Percentiles rank a stretch among this genome's conserved stretches.
Conservation (phyloP, 345 rosid species). For the Salix viminalis region DNA sequence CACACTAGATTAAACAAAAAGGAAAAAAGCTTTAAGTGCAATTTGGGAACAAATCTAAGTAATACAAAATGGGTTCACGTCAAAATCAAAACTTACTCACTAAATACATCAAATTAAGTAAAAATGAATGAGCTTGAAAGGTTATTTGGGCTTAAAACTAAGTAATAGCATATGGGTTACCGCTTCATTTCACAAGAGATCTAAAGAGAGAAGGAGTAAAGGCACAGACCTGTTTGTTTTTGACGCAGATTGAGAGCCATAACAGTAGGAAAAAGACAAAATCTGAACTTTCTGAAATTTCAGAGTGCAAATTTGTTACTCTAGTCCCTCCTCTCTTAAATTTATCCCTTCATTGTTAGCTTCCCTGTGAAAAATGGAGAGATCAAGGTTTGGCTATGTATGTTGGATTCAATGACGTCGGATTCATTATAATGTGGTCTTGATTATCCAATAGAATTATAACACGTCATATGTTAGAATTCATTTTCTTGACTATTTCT, state of each 20-base stretch:
- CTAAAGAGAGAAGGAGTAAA: background rate
- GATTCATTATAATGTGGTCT: background rate
- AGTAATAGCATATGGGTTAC: background rate
- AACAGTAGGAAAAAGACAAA: constrained; percentile 8
- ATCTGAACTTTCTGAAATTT: background rate
- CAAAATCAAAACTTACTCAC: constrained; percentile 12
- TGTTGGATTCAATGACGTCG: background rate
- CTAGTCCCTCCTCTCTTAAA: background rate
- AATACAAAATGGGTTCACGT: background rate
- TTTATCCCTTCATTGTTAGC: background rate
- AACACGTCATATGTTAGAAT: background rate
- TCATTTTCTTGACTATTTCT: background rate
- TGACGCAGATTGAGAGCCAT: constrained; percentile 99
- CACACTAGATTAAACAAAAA: background rate
- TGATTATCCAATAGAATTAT: background rate
- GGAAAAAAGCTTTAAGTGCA: background rate
- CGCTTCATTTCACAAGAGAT: background rate
- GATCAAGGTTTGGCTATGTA: background rate
- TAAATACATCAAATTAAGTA: background rate
- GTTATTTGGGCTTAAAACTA: background rate
- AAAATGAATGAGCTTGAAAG: background rate
- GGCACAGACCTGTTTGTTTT: constrained; percentile 74
- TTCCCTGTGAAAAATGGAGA: background rate
- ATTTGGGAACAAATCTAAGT: background rate
- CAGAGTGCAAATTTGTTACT: background rate